A percentile compares a stretch with the other conserved stretches of the same genome.
phyloP scores from a whole-genome alignment of 345 rosid genomes.

The Hibiscus mutabilis region DNA sequence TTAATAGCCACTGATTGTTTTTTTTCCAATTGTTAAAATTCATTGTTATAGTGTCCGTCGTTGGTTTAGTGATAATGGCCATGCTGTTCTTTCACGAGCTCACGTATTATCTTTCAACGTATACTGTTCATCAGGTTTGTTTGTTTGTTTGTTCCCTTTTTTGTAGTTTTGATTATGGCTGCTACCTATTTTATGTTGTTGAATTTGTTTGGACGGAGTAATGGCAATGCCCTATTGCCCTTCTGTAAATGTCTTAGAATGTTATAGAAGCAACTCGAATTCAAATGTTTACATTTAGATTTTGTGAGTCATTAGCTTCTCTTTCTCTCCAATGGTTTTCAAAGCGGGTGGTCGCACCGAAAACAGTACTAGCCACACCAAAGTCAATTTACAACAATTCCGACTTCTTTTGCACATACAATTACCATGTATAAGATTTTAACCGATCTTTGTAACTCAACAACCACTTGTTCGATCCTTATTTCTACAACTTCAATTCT shows the following conservation, averaged over 20 bases:
- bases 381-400: neutral
- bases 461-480: neutral
- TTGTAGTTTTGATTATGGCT: neutral
- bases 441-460: neutral
- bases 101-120: conserved; percentile 66
- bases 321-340: neutral
- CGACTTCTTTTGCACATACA: neutral
- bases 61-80: conserved; percentile 80
- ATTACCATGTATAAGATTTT: neutral
- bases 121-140: conserved; percentile 85
- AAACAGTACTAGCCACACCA: neutral
- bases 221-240: neutral
- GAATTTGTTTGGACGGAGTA: neutral
- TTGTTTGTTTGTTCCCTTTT: neutral
- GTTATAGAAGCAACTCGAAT: neutral
- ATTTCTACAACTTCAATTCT: neutral
- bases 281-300: neutral
- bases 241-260: neutral
- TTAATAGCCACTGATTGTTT: neutral
- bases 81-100: conserved; percentile 88
- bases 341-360: neutral
- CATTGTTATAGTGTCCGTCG: conserved; percentile 59
- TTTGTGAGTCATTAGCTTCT: neutral
- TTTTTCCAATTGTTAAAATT: neutral
- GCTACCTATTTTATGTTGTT: neutral